Base-by-base conservation (phyloP, 148 eudicot species). In the Fagopyrum homotropicum region DNA sequence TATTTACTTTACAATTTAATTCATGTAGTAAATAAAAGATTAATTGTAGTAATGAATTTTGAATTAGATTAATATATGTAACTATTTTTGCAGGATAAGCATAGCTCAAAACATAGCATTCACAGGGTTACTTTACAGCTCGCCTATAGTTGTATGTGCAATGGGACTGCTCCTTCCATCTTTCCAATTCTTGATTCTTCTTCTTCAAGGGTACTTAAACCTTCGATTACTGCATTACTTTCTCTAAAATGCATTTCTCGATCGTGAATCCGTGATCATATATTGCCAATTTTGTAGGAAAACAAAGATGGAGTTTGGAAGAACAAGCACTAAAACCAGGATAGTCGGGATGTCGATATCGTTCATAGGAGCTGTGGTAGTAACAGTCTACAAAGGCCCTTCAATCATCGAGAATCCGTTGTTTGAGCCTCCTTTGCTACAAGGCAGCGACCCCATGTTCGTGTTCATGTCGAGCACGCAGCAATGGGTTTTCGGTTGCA, bases 101-200 rank as follows among this genome's bases (percentile, higher is more conserved):
- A 79, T 92, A 16, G 88, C 91, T 17, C 97, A 92, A 74, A 92
- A 90, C 77, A 88, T 92, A 10, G 95, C 94, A 75, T 90, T 84
- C 78, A 81, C 89, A 35, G 98, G 98, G 5, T 59, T 90, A 72
- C 83, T 88, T 46, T 90, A 87, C 76, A 92, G 98, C 81, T 92
- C 98, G 45, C 98, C 98, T 7, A 90, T 92, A 40, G 88, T 92
- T 48, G 95, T 86, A 22, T 84, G 88, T 75, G 90, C 88, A 69
- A 92, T 92, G 98, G 93, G 89, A 56, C 88, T 86, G 52, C 77
- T 90, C 52, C 84, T 92, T n/a, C 98, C 98, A 10, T 84, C 93
- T 59, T 73, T 82, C 76, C 89, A 89, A 14, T 92, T 92, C 82
- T 77, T 88, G 49, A 84, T 92, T 19, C 77, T 84, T 72, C 77